A percentile compares a stretch with the other conserved stretches of the same genome.
phyloP scores from a whole-genome alignment of 1,284 basidiomycete genomes.

The Cryptococcus wingfieldii region DNA sequence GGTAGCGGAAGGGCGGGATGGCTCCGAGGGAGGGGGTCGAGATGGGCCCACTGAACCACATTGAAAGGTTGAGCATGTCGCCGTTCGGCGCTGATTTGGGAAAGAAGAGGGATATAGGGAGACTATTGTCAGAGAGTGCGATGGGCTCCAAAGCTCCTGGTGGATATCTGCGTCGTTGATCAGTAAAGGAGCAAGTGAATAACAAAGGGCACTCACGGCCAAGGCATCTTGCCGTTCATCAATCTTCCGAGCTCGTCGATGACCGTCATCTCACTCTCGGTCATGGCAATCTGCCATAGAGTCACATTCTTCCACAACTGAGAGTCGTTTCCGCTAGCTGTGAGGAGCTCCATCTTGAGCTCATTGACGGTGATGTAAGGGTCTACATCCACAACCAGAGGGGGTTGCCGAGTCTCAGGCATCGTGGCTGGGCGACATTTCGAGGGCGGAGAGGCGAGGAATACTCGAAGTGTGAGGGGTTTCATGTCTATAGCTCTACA shows the following conservation, averaged over 20 bases:
- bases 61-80: conserved; percentile 35
- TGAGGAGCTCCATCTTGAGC: conserved; percentile 36
- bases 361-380: conserved; percentile 29
- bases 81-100: conserved; percentile 28
- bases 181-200: background rate
- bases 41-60: conserved; percentile 33
- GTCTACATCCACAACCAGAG: conserved; percentile 30
- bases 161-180: conserved; percentile 25
- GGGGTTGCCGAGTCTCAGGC: conserved; percentile 13
- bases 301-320: conserved; percentile 17
- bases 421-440: background rate
- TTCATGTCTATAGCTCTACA: conserved; percentile 6
- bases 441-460: conserved; percentile 22
- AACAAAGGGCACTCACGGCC: conserved; percentile 29
- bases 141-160: conserved; percentile 34
- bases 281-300: conserved; percentile 45
- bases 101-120: conserved; percentile 35
- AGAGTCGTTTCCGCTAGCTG: conserved; percentile 25
- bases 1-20: conserved; percentile 27
- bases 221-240: conserved; percentile 40
- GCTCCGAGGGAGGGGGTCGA: background rate
- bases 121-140: conserved; percentile 23
- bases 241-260: conserved; percentile 39
- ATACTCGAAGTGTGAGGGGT: conserved; percentile 30
- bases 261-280: conserved; percentile 37